These are phyloP conservation scores for Nicotiana obtusifolia DNA, from an alignment of 257 asterid species.

Conservation along the genomic window DNA sequence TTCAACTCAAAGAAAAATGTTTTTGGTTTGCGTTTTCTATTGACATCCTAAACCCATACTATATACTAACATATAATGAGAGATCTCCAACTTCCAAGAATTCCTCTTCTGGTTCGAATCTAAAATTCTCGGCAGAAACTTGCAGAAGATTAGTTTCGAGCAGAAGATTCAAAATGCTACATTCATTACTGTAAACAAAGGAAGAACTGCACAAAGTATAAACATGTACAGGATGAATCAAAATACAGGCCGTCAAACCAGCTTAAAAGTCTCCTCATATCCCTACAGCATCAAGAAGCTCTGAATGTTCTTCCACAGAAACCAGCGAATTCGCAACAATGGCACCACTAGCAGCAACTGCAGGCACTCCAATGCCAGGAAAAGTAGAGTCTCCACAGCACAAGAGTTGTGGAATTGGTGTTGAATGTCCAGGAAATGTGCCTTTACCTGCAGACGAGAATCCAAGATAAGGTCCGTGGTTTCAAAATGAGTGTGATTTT, in stretches of 20 bases:
- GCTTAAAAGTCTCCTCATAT: conserved; percentile 24
- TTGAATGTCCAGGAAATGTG: conserved; percentile 77
- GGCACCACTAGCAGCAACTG: conserved; percentile 99
- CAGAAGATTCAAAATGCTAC: not conserved
- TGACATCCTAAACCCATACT: no score
- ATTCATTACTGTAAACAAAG: not conserved
- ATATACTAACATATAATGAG: no score
- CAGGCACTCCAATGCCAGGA: conserved; percentile 97
- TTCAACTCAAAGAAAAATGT: no score
- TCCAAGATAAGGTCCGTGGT: not conserved
- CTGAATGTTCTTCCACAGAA: conserved; percentile 76
- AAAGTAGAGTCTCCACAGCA: conserved; percentile 99
- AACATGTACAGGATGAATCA: not conserved
- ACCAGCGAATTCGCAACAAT: conserved; percentile 90
- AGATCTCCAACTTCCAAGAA: no score
- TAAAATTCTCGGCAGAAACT: not conserved
- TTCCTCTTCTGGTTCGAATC: no score
- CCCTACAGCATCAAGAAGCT: conserved; percentile 89
- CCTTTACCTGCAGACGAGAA: conserved; percentile 34
- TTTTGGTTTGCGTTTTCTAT: no score
- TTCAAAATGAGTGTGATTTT: not conserved
- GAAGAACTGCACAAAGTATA: not conserved
- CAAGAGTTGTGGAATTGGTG: conserved; percentile 60
- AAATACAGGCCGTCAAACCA: not conserved
- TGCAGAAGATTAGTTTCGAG: not conserved